Evolutionary conservation across 2,329 filamentous ascomycete genomes (phyloP).

Genomic region (Ascochyta pisi): DNA sequence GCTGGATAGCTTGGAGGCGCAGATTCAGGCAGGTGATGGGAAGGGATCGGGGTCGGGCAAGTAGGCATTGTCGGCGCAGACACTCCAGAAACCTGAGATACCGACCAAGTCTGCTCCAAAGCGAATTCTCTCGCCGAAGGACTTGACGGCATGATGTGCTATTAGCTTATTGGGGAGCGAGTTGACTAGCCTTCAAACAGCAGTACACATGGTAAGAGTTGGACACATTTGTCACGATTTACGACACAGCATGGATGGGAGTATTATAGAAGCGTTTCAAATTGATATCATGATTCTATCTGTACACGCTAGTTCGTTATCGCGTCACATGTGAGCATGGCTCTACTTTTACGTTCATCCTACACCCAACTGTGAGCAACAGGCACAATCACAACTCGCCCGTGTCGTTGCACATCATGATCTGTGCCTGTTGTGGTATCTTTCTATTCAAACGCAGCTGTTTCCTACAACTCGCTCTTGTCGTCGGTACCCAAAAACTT

Average conservation of each 20-base stretch:
- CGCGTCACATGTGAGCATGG: slow-evolving; percentile 1
- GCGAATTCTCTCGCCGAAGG: not conserved
- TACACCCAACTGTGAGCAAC: not conserved
- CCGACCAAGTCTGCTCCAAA: not conserved
- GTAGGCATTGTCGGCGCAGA: slow-evolving; percentile 8
- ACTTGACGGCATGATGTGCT: not conserved
- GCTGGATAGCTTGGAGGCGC: slow-evolving; percentile 81
- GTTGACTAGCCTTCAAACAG: no score
- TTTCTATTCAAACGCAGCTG: not conserved
- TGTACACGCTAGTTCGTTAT: slow-evolving; percentile 11
- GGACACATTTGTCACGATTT: not conserved
- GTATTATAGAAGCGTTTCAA: slow-evolving; percentile 7
- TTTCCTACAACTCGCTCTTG: slow-evolving; percentile 74
- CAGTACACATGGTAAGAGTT: no score
- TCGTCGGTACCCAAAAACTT: slow-evolving; percentile 70
- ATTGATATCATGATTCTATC: slow-evolving; percentile 11
- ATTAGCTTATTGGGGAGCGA: no score
- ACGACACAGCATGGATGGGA: slow-evolving; percentile 5
- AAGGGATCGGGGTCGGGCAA: slow-evolving; percentile 32
- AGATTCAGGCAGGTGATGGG: slow-evolving; percentile 65
- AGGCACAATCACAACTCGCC: slow-evolving; percentile 1
- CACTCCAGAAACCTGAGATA: not conserved
- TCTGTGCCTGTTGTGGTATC: not conserved
- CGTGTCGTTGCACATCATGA: not conserved
- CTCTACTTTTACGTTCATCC: not conserved